A percentile compares a stretch with the other conserved stretches of the same genome.
Conservation (phyloP, 2,329 filamentous ascomycete genomes). For the Paraphaeosphaeria sporulosa region DNA sequence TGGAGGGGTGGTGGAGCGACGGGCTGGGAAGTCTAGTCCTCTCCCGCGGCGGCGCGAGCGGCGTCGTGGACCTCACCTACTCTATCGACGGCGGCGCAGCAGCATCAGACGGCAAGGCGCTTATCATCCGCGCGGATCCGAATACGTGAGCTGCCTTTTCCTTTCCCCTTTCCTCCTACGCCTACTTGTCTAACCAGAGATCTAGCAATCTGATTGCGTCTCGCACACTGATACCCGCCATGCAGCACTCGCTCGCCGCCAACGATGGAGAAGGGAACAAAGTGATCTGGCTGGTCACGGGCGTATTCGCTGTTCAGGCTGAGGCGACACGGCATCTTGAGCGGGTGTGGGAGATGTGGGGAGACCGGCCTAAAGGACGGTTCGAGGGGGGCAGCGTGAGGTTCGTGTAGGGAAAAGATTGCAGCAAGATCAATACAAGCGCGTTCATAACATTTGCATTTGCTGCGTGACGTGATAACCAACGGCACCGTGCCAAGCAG, state of each 20-base stretch:
- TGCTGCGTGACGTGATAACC: no score
- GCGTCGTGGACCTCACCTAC: conserved; percentile 20
- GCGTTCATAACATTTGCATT: no score
- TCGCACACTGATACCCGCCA: conserved; percentile 22
- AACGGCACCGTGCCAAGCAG: no score
- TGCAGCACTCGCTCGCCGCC: conserved; percentile 6
- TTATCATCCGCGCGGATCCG: conserved; percentile 28
- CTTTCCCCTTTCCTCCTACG: background rate
- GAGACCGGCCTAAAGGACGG: background rate
- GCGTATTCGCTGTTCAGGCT: background rate
- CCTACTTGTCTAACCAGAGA: no score
- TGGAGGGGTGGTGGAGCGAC: conserved; percentile 22
- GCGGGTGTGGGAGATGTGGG: conserved; percentile 1
- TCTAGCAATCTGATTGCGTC: conserved; percentile 25
- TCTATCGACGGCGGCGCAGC: no score
- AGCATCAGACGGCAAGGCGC: no score
- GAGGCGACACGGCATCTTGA: background rate
- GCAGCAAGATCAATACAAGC: no score
- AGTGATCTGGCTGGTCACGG: conserved; percentile 1
- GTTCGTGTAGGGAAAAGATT: background rate
- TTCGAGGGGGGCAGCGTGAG: background rate
- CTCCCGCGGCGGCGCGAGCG: conserved; percentile 25
- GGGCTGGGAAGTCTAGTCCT: conserved; percentile 14
- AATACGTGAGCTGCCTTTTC: conserved; percentile 25
- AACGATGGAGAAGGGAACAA: background rate